A percentile compares a stretch with the other conserved stretches of the same genome.
These are phyloP conservation scores for Fremontodendron californicum DNA, from an alignment of 345 rosid genomes.

Conservation along the genomic window DNA sequence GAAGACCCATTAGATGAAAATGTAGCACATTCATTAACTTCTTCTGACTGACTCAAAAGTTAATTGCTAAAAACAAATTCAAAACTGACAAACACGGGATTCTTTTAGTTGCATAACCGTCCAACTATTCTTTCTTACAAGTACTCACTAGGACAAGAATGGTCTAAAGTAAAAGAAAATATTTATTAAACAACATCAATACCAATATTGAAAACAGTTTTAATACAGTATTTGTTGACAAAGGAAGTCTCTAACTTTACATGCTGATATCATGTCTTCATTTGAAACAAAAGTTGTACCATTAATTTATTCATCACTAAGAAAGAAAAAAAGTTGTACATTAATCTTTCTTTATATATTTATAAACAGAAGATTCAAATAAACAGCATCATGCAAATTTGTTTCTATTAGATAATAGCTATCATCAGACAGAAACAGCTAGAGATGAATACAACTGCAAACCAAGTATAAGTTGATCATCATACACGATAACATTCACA, in stretches of 20 bases:
- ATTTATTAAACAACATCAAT: neutral
- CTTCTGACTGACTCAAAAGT: neutral
- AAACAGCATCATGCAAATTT: neutral
- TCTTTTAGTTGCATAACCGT: neutral
- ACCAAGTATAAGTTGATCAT: neutral
- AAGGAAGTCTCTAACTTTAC: neutral
- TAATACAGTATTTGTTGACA: neutral
- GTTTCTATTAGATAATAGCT: neutral
- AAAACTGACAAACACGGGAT: neutral
- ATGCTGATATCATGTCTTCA: neutral
- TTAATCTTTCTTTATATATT: neutral
- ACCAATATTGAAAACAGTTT: neutral
- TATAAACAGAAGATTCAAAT: neutral
- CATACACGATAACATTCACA: neutral
- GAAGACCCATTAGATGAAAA: neutral
- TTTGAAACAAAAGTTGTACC: neutral
- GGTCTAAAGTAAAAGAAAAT: neutral
- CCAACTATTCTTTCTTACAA: constrained; percentile 1
- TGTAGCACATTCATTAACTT: neutral
- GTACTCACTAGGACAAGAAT: neutral
- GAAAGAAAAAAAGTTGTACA: neutral
- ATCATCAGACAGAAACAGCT: neutral
- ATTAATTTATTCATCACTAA: neutral
- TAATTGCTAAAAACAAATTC: neutral
- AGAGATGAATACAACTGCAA: neutral